Base-by-base conservation (phyloP, 2,329 filamentous ascomycete species). In the Chaetomium globosum region DNA sequence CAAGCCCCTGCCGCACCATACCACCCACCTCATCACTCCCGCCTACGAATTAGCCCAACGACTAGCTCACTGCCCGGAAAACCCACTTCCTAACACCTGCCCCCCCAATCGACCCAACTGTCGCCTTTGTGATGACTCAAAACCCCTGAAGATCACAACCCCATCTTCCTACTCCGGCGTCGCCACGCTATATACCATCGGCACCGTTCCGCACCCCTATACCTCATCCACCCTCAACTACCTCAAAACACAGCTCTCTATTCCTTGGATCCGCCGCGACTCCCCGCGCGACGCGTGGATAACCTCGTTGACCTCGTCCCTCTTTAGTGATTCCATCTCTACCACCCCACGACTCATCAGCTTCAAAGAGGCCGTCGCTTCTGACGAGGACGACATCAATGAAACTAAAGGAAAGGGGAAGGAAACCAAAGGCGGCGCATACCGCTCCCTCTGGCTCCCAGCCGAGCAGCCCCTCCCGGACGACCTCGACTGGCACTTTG, bases 401-500 rank as follows among this genome's bases (percentile, higher is more conserved):
- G 52, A 66, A 19, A 23, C 31, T 31, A 59, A 58, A 36, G 31
- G 10, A 2, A 48, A 54, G 16, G 48, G 21, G 16, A 83, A 83
- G 65, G 49, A 28, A 8, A 9, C 46, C 31, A 53, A 63, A 43
- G 85, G 85, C 19, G 79, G 83, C 0, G 81, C 86, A 0, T 49
- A 26, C 33, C 87, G 87, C 70, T 88, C 89, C 0, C 80, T 97
- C 23, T 97, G 93, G 93, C 80, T 97, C 23, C 89, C 89, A 0
- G 90, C 91, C n/a, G 86, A 89, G 72, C 79, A 80, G 52, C 78
- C 80, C 19, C 78, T 89, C 8, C 87, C 89, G 3, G 76, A 84
- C n/a, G 90, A 95, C 69, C 80, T 97, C 2, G 89, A 94, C 74
- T 98, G 93, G 92, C 85, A 89, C 70, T 92, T 98, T 74, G 95